phyloP scores from a whole-genome alignment of 345 rosid species.

The Salix viminalis region DNA sequence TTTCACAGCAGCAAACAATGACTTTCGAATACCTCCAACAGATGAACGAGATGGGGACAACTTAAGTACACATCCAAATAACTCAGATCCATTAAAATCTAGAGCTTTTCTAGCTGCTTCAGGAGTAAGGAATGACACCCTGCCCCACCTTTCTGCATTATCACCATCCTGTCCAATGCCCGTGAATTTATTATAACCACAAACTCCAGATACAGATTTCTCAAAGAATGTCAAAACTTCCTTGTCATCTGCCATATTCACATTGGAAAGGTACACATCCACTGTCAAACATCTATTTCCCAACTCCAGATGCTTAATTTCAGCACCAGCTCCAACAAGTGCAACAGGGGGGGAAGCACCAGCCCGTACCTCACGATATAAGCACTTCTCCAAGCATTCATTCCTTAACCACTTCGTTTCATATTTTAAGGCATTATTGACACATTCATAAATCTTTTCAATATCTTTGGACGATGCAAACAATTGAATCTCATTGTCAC shows the following conservation, averaged over 20 bases:
- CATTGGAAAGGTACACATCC: slow-evolving; percentile 49
- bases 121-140: slow-evolving; percentile 69
- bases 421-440: slow-evolving; percentile 47
- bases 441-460: slow-evolving; percentile 48
- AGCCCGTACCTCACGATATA: slow-evolving; percentile 47
- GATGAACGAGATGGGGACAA: slow-evolving; percentile 8
- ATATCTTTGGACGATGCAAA: slow-evolving; percentile 50
- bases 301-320: slow-evolving; percentile 83
- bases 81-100: slow-evolving; percentile 46
- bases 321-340: slow-evolving; percentile 83
- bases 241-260: slow-evolving; percentile 48
- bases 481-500: slow-evolving; percentile 60
- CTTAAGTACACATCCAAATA: slow-evolving; percentile 44
- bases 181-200: slow-evolving; percentile 48
- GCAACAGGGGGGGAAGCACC: slow-evolving; percentile 54
- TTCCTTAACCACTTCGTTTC: slow-evolving; percentile 58
- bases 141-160: slow-evolving; percentile 72
- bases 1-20: slow-evolving; percentile 61
- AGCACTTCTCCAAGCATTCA: slow-evolving; percentile 68
- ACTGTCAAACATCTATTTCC: slow-evolving; percentile 59
- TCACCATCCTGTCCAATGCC: slow-evolving; percentile 40
- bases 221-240: slow-evolving; percentile 65
- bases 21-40: slow-evolving; percentile 41
- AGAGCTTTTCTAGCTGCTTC: slow-evolving; percentile 66
- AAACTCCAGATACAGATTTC: slow-evolving; percentile 51